Base-by-base conservation (phyloP, 1,139 yeast species). In the Taiozyma onychis region DNA sequence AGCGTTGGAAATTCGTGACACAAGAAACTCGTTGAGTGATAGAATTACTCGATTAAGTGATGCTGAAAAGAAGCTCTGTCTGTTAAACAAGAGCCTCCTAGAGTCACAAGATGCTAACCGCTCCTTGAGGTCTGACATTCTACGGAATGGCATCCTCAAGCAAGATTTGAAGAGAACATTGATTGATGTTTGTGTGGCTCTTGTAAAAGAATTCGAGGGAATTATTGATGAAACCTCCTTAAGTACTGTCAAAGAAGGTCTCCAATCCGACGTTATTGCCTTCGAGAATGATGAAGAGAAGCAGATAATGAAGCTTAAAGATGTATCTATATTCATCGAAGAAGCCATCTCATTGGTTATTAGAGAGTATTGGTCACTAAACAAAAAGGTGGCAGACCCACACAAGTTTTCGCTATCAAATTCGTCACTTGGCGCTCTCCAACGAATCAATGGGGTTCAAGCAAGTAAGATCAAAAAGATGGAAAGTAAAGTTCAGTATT, bases 151-250 rank as follows among this genome's bases (percentile, higher is more conserved):
- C 4, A 47, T 47, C 5, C 28, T 45, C 11, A 48, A 49, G 9
- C 54, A 53, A 22, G 57, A 54, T 24, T 30, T 56, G 11, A 52
- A 51, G 39, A 43, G 56, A 21, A 39, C 47, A 8, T 30, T 55
- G 18, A 27, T 43, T 6, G 47, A 45, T 8, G 43, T 54, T 8
- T 46, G 49, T 5, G 43, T 47, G 14, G 41, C 37, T 13, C 30
- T 54, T 9, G 32, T 55, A 3, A 45, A 44, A 27, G 51, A 50
- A 9, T 50, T 57, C 28, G 56, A 54, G n/a, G 58, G 59, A 2
- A 50, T 57, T 6, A 55, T 57, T 34, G 61, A 57, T 41, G 49
- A 44, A 1, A 42, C 16, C 0, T 57, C 61, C 2, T 39, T 57
- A 4, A 9, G 42, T 1, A 44, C 48, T 3, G 49, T 55, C 7